phyloP scores from a whole-genome alignment of 2,329 filamentous ascomycete species.

The Pseudomassariella vexata region DNA sequence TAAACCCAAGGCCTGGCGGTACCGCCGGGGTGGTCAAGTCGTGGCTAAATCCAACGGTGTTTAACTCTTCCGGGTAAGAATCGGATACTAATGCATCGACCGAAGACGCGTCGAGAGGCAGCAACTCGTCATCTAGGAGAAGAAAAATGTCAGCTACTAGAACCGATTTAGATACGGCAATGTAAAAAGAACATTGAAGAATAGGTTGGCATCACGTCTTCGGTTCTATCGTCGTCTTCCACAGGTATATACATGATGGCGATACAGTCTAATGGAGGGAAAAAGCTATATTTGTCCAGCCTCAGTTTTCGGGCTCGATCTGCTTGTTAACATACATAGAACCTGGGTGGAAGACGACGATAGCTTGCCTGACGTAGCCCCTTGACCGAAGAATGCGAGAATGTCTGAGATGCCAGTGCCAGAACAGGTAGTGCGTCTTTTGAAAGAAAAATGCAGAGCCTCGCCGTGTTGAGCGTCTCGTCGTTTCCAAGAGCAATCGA shows the following conservation, averaged over 20 bases:
- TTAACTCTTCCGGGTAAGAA: too few relatives aligned
- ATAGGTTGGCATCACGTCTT: conserved; percentile 43
- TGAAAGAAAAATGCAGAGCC: conserved; percentile 20
- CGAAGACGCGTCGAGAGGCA: conserved; percentile 55
- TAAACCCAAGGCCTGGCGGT: conserved; percentile 40
- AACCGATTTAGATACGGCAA: conserved; percentile 14
- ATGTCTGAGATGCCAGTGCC: conserved; percentile 13
- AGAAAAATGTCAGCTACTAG: conserved; percentile 26
- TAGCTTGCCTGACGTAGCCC: conserved; percentile 57
- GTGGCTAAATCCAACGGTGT: conserved; percentile 16
- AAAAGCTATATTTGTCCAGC: conserved; percentile 46
- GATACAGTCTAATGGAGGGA: conserved; percentile 30
- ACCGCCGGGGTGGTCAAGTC: conserved; percentile 29
- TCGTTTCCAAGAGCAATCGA: conserved; percentile 28
- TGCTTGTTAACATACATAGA: conserved; percentile 61
- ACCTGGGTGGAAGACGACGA: conserved; percentile 61
- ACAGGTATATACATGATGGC: conserved; percentile 34
- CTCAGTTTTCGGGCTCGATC: conserved; percentile 30
- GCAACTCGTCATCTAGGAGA: conserved; percentile 56
- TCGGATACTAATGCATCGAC: conserved; percentile 67
- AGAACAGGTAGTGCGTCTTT: conserved; percentile 18
- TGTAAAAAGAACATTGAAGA: conserved; percentile 23
- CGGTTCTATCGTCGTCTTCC: conserved; percentile 59
- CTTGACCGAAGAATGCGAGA: conserved; percentile 26
- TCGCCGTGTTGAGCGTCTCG: conserved; percentile 17